phyloP scores from a whole-genome alignment of 768 basidiomycete genomes.

The Lentinula raphanica region DNA sequence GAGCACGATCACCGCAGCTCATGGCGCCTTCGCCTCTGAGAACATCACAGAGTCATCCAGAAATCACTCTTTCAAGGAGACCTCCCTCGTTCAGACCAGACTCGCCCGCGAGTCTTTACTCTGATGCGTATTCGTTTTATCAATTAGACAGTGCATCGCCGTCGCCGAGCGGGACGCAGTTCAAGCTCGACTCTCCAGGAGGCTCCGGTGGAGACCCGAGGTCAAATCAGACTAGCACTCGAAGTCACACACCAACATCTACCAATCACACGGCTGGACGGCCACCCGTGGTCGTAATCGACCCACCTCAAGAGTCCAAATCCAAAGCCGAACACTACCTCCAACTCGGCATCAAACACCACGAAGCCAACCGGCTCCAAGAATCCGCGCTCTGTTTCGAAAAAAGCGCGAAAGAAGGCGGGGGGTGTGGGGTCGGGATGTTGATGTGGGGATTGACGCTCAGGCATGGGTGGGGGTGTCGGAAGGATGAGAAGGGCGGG shows the following conservation, averaged over 20 bases:
- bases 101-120: slow-evolving; percentile 40
- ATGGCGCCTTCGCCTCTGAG: slow-evolving; percentile 5
- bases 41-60: slow-evolving; percentile 6
- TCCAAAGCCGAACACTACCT: slow-evolving; percentile 61
- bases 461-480: slow-evolving; percentile 84
- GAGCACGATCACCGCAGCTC: background rate
- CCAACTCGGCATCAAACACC: slow-evolving; percentile 71
- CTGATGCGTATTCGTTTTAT: slow-evolving; percentile 67
- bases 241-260: too few relatives aligned
- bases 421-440: slow-evolving; percentile 88
- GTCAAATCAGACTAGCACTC: background rate
- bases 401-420: slow-evolving; percentile 63
- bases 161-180: slow-evolving; percentile 9
- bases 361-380: slow-evolving; percentile 70
- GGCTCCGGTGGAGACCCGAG: background rate
- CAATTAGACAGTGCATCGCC: slow-evolving; percentile 42
- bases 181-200: slow-evolving; percentile 1
- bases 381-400: slow-evolving; percentile 28
- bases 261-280: background rate
- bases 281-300: background rate
- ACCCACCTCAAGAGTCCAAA: background rate
- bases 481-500: slow-evolving; percentile 70
- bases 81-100: slow-evolving; percentile 31
- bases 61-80: slow-evolving; percentile 21
- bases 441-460: slow-evolving; percentile 86